Percentiles rank a stretch among this genome's conserved stretches.
These are phyloP conservation scores for Epichloe typhina DNA, from an alignment of 2,329 filamentous ascomycete species.

Conservation along the genomic window DNA sequence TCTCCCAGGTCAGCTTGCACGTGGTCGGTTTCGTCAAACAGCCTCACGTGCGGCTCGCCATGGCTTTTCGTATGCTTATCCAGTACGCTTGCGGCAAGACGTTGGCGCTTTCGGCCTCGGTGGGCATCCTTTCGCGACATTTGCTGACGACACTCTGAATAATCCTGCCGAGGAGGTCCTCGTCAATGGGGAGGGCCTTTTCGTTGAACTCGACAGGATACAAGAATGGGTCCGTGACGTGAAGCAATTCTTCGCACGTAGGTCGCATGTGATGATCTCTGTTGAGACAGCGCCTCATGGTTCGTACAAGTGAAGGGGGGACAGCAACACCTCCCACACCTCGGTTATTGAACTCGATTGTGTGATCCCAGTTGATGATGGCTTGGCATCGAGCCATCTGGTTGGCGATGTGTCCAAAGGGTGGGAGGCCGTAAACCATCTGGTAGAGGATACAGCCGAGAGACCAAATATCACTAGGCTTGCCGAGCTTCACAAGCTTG, in stretches of 20 bases:
- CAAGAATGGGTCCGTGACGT: slow-evolving; percentile 47
- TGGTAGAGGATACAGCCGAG: slow-evolving; percentile 94
- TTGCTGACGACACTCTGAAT: slow-evolving; percentile 49
- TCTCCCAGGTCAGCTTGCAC: not conserved
- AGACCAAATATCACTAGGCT: slow-evolving; percentile 92
- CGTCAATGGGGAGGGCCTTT: slow-evolving; percentile 44
- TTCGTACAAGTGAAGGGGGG: slow-evolving; percentile 44
- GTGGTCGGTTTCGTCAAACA: not conserved
- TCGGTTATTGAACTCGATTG: slow-evolving; percentile 56
- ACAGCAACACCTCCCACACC: slow-evolving; percentile 54
- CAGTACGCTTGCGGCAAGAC: slow-evolving; percentile 51
- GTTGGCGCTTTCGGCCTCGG: slow-evolving; percentile 40
- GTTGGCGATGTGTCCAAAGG: slow-evolving; percentile 84
- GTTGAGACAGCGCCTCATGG: slow-evolving; percentile 49
- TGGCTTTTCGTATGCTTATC: slow-evolving; percentile 42
- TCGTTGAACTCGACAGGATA: slow-evolving; percentile 46
- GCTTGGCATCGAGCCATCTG: slow-evolving; percentile 77
- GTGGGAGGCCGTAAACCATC: slow-evolving; percentile 94
- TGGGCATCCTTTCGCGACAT: slow-evolving; percentile 45
- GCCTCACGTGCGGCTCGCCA: slow-evolving; percentile 18
- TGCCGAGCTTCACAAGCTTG: slow-evolving; percentile 89
- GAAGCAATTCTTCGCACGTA: slow-evolving; percentile 49
- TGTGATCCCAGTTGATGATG: slow-evolving; percentile 66
- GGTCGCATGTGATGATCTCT: slow-evolving; percentile 50
- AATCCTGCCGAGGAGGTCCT: slow-evolving; percentile 48